Evolutionary conservation across 169 alveolate genomes (phyloP).

Genomic region (Plasmodium vinckei): DNA sequence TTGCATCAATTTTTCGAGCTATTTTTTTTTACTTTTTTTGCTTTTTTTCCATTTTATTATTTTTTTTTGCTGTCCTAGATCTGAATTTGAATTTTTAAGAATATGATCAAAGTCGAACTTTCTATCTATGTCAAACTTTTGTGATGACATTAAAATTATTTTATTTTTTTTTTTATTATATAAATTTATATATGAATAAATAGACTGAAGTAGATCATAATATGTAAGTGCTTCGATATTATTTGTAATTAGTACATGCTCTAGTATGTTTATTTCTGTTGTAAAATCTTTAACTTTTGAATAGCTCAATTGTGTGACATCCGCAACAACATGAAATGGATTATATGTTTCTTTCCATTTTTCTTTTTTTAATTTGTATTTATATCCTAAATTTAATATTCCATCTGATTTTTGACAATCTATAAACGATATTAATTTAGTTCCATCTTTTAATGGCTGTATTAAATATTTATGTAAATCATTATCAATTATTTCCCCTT

Average conservation of each 20-base stretch:
- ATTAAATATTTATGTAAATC: slow-evolving; percentile 69
- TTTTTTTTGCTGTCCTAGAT: slow-evolving; percentile 5
- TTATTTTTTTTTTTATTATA: slow-evolving; percentile 10
- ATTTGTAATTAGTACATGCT: slow-evolving; percentile 19
- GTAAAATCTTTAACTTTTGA: slow-evolving; percentile 31
- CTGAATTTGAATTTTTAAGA: slow-evolving; percentile 20
- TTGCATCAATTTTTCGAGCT: not conserved
- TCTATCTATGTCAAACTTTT: slow-evolving; percentile 36
- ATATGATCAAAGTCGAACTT: slow-evolving; percentile 42
- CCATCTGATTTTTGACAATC: slow-evolving; percentile 80
- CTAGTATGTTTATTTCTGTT: slow-evolving; percentile 34
- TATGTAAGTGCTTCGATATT: slow-evolving; percentile 11
- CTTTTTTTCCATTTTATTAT: slow-evolving; percentile 5
- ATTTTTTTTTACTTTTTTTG: slow-evolving; percentile 29
- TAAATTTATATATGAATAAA: slow-evolving; percentile 6
- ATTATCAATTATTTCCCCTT: slow-evolving; percentile 77
- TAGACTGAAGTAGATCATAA: slow-evolving; percentile 25
- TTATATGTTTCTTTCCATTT: slow-evolving; percentile 66
- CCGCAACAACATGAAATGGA: slow-evolving; percentile 64
- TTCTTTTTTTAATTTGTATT: slow-evolving; percentile 33
- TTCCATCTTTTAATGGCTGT: slow-evolving; percentile 78
- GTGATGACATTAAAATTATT: slow-evolving; percentile 36
- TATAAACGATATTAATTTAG: slow-evolving; percentile 80
- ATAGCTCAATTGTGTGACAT: slow-evolving; percentile 57
- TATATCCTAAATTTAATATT: slow-evolving; percentile 49